Evolutionary conservation across 2,329 filamentous ascomycete species (phyloP), one percentile per base, ranked within the genome.

Genomic region (Cladophialophora psammophila): DNA sequence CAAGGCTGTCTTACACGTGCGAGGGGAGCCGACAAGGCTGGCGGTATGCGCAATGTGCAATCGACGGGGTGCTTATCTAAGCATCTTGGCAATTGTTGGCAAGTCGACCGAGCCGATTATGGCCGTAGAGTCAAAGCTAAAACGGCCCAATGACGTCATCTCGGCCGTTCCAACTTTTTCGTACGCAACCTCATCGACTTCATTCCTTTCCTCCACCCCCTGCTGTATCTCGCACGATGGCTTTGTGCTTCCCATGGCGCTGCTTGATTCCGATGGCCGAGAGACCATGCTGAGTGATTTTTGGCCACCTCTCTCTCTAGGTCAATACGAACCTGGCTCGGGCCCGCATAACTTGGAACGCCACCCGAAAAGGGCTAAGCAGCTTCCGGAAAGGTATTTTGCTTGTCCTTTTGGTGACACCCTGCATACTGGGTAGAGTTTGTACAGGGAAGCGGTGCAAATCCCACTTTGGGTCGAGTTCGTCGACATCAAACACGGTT

Each of bases 21-120:
- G 45, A 48, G 45, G 45, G 45, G 45, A 31, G 18, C 45, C 18
- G 45, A 31, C 13, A 50, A 50, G 45, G 45, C 45, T 50, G 45
- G 45, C 10, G 13, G 18, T 26, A 50, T 6, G 20, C 13, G 45
- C 45, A 50, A 20, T 31, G 45, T 18, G 36, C 36, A 40, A 40
- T 40, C 3, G 15, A 40, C 10, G 7, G 42, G 4, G 42, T 50
- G 45, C 45, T 31, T 50, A 50, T 18, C 45, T 50, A 50, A 50
- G 18, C 45, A 26, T 9, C 36, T 13, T 26, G 20, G 18, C 45
- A 13, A 3, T 4, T 5, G 9, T 12, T 26, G 20, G 45, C 45
- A 50, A 10, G 45, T 50, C 12, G 1, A 26, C 45, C 45, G 45
- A 31, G 45, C 45, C 45, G 45, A 50, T 12, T 50, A 18, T 50